Conservation (phyloP, 768 basidiomycete species). For the Leucosporidium creatinivorum region DNA sequence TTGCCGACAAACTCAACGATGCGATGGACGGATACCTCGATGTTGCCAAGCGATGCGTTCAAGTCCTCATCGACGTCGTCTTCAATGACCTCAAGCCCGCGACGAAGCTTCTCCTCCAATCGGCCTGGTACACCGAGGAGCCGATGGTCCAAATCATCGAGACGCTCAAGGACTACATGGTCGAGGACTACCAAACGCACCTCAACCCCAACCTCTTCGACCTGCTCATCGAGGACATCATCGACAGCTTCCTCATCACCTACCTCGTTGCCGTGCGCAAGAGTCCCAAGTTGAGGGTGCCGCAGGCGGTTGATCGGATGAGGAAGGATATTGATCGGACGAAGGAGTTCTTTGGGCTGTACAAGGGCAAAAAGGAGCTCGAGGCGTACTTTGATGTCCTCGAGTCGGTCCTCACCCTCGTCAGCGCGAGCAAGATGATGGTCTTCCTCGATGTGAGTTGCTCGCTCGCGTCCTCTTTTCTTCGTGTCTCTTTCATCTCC, state of each 20-base stretch:
- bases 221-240: constrained; percentile 80
- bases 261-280: constrained; percentile 83
- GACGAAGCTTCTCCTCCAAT: constrained; percentile 68
- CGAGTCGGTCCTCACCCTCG: constrained; percentile 51
- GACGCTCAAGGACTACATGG: constrained; percentile 93
- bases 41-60: constrained; percentile 94
- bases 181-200: constrained; percentile 76
- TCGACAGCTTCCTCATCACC: constrained; percentile 79
- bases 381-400: constrained; percentile 77
- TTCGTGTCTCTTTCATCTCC: constrained; percentile 58
- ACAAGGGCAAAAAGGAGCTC: constrained; percentile 70
- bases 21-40: constrained; percentile 98
- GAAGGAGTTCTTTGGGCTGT: constrained; percentile 69
- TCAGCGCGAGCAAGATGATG: constrained; percentile 31
- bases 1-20: constrained; percentile 81
- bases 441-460: constrained; percentile 32
- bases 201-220: constrained; percentile 87
- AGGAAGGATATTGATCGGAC: constrained; percentile 69
- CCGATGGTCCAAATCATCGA: constrained; percentile 81
- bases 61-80: constrained; percentile 85
- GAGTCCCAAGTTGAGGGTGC: constrained; percentile 76
- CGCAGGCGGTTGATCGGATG: constrained; percentile 73
- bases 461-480: constrained; percentile 44
- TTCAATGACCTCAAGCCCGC: constrained; percentile 90
- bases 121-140: constrained; percentile 76